phyloP scores from a whole-genome alignment of 768 basidiomycete species.

The Kwoniella shandongensis region DNA sequence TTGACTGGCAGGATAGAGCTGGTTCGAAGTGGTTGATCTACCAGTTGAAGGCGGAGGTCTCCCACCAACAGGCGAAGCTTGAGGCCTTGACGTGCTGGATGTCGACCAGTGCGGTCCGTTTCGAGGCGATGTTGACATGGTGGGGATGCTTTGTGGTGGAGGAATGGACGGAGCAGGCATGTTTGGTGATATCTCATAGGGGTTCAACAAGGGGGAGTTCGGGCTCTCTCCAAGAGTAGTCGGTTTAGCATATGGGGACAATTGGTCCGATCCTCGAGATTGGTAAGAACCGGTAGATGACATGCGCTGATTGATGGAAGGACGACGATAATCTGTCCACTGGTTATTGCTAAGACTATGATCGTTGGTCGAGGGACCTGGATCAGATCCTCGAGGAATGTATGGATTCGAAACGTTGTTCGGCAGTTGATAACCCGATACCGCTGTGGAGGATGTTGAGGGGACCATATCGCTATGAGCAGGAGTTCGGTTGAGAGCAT shows the following conservation, averaged over 20 bases:
- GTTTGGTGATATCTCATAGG: constrained; percentile 32
- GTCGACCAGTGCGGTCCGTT: constrained; percentile 11
- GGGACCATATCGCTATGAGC: constrained; percentile 8
- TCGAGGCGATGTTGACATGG: constrained; percentile 10
- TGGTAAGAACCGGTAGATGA: constrained; percentile 35
- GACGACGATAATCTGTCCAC: constrained; percentile 35
- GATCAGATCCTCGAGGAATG: constrained; percentile 39
- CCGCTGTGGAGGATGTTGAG: constrained; percentile 17
- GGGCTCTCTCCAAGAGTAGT: constrained; percentile 14
- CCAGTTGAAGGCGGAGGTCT: constrained; percentile 11
- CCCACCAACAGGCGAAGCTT: constrained; percentile 15
- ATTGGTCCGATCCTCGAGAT: constrained; percentile 30
- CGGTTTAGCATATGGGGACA: constrained; percentile 33
- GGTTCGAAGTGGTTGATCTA: constrained; percentile 8
- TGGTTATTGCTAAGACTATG: constrained; percentile 10
- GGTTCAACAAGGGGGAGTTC: constrained; percentile 34
- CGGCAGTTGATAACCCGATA: not conserved
- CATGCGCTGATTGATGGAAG: constrained; percentile 25
- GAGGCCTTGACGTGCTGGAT: constrained; percentile 12
- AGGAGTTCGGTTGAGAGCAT: constrained; percentile 14
- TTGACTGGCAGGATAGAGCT: constrained; percentile 40
- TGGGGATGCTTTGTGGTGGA: constrained; percentile 5
- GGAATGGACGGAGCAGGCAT: constrained; percentile 6
- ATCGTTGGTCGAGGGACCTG: constrained; percentile 22
- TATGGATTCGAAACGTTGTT: constrained; percentile 32